phyloP scores from a whole-genome alignment of 139 green algal genomes.

The Chlorella sp. region DNA sequence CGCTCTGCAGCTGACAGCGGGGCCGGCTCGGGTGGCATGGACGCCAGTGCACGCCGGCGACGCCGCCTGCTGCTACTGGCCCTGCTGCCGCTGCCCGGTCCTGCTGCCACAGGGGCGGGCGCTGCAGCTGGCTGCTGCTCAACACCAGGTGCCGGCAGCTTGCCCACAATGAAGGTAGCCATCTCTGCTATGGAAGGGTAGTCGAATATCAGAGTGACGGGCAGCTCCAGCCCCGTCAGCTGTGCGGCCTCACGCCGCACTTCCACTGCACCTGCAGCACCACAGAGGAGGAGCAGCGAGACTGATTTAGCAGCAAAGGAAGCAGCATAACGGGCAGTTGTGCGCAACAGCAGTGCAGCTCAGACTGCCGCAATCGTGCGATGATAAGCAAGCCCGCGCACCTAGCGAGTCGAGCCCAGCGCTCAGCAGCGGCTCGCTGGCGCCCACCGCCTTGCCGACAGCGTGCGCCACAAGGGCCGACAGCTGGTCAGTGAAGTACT shows the following conservation, averaged over 20 bases:
- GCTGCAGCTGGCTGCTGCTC: too few relatives aligned
- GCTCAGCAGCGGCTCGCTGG: constrained; percentile 70
- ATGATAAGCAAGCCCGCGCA: constrained; percentile 68
- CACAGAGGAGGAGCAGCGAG: too few relatives aligned
- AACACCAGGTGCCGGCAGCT: neutral
- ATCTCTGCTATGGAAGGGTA: constrained; percentile 19
- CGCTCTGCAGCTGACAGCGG: neutral
- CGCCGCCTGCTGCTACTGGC: too few relatives aligned
- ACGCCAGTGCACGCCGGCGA: neutral
- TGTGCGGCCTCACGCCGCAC: neutral
- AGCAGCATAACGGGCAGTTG: too few relatives aligned
- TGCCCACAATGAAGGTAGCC: neutral
- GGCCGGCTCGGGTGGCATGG: too few relatives aligned
- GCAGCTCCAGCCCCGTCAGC: neutral
- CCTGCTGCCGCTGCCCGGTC: neutral
- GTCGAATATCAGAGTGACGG: constrained; percentile 2
- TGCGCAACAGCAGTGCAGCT: too few relatives aligned
- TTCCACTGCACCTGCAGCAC: constrained; percentile 15
- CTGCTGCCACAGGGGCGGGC: neutral
- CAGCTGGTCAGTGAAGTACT: neutral
- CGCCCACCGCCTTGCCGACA: constrained; percentile 50
- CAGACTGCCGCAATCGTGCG: too few relatives aligned
- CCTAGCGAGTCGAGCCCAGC: constrained; percentile 83
- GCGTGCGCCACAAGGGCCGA: constrained; percentile 21
- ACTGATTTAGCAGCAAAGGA: too few relatives aligned